Conservation (phyloP, 768 basidiomycete species). For the Calocybe cyanea region DNA sequence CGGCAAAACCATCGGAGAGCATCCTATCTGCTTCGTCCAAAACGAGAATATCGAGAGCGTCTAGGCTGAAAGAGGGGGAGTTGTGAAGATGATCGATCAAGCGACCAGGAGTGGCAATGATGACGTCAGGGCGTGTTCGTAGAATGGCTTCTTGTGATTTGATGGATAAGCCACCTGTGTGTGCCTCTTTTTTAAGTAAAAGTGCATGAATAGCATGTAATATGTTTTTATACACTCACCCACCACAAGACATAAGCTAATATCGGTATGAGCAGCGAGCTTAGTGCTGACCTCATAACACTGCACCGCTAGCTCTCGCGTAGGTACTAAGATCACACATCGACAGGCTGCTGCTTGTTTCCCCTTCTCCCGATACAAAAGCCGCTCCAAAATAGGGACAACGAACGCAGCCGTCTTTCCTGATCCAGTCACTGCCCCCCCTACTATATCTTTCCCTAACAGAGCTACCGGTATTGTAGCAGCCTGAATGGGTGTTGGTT, state of each 20-base stretch:
- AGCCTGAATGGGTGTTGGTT: conserved; percentile 94
- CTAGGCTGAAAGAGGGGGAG: conserved; percentile 88
- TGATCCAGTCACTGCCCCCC: conserved; percentile 93
- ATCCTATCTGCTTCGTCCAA: conserved; percentile 98
- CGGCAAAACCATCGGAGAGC: conserved; percentile 92
- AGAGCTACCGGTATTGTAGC: conserved; percentile 92
- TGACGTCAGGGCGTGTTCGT: conserved; percentile 84
- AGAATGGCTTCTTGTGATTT: conserved; percentile 88
- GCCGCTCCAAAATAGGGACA: conserved; percentile 89
- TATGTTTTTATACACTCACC: conserved; percentile 44
- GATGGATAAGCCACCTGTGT: conserved; percentile 82
- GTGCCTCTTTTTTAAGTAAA: conserved; percentile 9
- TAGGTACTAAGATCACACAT: conserved; percentile 91
- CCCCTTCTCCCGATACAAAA: conserved; percentile 88
- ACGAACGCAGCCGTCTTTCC: conserved; percentile 99
- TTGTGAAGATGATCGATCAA: conserved; percentile 97
- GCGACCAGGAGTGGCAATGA: conserved; percentile 96
- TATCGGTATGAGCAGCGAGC: conserved; percentile 82
- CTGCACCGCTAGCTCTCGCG: conserved; percentile 93
- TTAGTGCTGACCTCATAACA: conserved; percentile 90
- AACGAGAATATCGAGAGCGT: conserved; percentile 88
- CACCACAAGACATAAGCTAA: conserved; percentile 87
- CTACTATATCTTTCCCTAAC: conserved; percentile 93
- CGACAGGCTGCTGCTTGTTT: conserved; percentile 83
- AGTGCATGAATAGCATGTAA: neutral